Percentiles rank a stretch among this genome's conserved stretches.
These are phyloP conservation scores for Ogataea ramenticola DNA, from an alignment of 805 yeast genomes.

Conservation along the genomic window DNA sequence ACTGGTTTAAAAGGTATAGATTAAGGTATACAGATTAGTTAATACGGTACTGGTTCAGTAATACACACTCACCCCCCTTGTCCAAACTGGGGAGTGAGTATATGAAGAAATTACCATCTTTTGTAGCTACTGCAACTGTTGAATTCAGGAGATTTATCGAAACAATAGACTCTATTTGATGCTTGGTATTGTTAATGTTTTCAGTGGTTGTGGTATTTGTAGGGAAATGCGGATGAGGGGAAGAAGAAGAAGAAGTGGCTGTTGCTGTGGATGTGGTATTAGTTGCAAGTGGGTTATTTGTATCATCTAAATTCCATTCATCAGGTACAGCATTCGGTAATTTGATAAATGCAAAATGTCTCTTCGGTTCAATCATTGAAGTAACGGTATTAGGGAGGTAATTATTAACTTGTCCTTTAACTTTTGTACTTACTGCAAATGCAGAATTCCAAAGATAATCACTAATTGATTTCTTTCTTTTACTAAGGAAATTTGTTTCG, in stretches of 20 bases:
- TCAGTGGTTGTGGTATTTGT: neutral
- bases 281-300: too few relatives aligned
- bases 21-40: too few relatives aligned
- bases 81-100: slow-evolving; percentile 68
- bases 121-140: slow-evolving; percentile 66
- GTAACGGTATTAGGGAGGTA: slow-evolving; percentile 73
- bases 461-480: slow-evolving; percentile 4
- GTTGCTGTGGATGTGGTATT: too few relatives aligned
- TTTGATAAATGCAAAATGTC: slow-evolving; percentile 88
- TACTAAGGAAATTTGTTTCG: too few relatives aligned
- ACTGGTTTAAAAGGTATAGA: too few relatives aligned
- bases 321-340: slow-evolving; percentile 33
- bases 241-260: too few relatives aligned
- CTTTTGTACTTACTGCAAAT: slow-evolving; percentile 5
- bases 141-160: slow-evolving; percentile 20
- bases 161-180: slow-evolving; percentile 19
- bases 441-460: slow-evolving; percentile 18
- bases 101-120: slow-evolving; percentile 73
- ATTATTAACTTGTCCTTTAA: slow-evolving; percentile 9
- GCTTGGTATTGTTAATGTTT: slow-evolving; percentile 8
- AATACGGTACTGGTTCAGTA: slow-evolving; percentile 52
- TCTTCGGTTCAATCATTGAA: slow-evolving; percentile 78
- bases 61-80: slow-evolving; percentile 82
- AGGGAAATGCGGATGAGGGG: too few relatives aligned
- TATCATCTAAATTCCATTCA: neutral